These are phyloP conservation scores for Microsporum audouinii DNA, from an alignment of 2,329 filamentous ascomycete genomes.

Conservation along the genomic window DNA sequence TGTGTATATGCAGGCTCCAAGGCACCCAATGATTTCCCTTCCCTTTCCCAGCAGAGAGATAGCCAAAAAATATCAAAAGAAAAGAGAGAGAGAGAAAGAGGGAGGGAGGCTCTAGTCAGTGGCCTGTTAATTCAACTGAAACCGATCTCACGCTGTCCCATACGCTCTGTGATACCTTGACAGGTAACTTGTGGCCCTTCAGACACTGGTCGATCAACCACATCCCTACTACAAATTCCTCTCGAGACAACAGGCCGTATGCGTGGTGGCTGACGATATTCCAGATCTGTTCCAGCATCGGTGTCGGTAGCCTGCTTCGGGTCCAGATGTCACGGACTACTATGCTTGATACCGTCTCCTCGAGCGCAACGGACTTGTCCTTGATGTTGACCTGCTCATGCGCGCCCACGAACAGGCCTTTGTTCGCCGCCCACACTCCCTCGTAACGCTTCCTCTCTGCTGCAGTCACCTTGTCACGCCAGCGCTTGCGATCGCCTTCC, in stretches of 20 bases:
- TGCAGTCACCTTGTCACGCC: conserved; percentile 35
- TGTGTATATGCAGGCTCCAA: background rate
- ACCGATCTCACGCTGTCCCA: conserved; percentile 33
- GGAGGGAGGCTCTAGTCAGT: background rate
- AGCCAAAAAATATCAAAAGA: background rate
- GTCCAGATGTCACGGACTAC: conserved; percentile 41
- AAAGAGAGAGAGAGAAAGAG: background rate
- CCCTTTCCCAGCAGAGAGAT: background rate
- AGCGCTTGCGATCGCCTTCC: conserved; percentile 38
- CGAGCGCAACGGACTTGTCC: conserved; percentile 18
- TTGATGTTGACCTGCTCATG: conserved; percentile 8
- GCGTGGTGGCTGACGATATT: conserved; percentile 33
- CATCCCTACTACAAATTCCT: conserved; percentile 41
- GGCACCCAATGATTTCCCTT: background rate
- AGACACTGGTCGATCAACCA: conserved; percentile 41
- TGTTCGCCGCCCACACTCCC: conserved; percentile 41
- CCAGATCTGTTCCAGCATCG: conserved; percentile 36
- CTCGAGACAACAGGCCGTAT: conserved; percentile 30
- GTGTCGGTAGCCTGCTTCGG: conserved; percentile 33
- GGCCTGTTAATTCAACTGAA: background rate
- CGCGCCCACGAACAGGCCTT: conserved; percentile 21
- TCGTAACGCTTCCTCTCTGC: conserved; percentile 39
- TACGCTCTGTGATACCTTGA: conserved; percentile 35
- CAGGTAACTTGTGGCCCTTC: conserved; percentile 37
- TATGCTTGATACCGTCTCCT: conserved; percentile 35